Evolutionary conservation across 177 flowering plant species (phyloP).

Genomic region (Vitis hybrid): DNA sequence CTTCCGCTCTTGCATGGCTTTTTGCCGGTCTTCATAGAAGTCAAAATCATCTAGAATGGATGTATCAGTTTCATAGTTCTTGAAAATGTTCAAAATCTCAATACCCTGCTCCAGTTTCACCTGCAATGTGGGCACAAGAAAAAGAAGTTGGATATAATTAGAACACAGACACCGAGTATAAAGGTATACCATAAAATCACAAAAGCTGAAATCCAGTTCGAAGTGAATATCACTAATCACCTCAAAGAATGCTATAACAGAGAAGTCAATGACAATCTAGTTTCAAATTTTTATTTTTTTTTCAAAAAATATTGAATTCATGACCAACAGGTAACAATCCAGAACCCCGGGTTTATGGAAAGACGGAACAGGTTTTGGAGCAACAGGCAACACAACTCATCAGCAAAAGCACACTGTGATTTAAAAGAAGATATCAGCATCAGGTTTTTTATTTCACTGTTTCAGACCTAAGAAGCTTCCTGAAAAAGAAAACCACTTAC

Average conservation of each 20-base stretch:
- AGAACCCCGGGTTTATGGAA: too few species aligned
- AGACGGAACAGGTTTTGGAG: neutral
- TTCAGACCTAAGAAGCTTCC: too few species aligned
- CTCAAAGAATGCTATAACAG: too few species aligned
- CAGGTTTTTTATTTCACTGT: too few species aligned
- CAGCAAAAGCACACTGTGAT: too few species aligned
- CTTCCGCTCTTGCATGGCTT: slow-evolving; percentile 72
- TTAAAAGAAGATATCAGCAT: too few species aligned
- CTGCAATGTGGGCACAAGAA: slow-evolving; percentile 29
- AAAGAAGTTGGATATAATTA: neutral
- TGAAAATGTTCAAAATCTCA: slow-evolving; percentile 80
- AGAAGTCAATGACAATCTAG: too few species aligned
- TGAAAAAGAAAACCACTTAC: too few species aligned
- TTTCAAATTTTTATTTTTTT: too few species aligned
- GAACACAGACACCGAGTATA: neutral
- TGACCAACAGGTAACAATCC: too few species aligned
- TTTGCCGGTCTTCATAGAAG: slow-evolving; percentile 80
- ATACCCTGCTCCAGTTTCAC: slow-evolving; percentile 81
- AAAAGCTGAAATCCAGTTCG: neutral
- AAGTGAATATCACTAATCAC: neutral
- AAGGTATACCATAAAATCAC: neutral
- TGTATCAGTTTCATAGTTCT: slow-evolving; percentile 55
- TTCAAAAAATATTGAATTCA: too few species aligned
- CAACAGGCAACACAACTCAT: neutral
- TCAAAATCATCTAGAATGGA: slow-evolving; percentile 86